These are phyloP conservation scores for Peronospora destructor DNA, from an alignment of 352 stramenopile genomes.

Conservation along the genomic window DNA sequence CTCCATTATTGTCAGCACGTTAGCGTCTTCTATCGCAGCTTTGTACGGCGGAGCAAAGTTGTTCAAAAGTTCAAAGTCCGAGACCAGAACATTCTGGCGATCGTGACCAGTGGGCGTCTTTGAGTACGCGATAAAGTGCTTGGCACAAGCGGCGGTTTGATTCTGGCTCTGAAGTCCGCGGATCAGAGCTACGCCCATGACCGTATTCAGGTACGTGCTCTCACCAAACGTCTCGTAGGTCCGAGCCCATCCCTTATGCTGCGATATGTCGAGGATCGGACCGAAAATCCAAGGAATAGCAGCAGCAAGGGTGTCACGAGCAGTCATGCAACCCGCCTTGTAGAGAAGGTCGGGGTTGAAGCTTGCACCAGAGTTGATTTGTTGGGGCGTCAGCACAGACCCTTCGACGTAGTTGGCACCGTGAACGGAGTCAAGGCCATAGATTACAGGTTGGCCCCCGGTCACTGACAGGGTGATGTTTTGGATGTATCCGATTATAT, in stretches of 20 bases:
- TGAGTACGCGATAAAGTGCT: slow-evolving; percentile 82
- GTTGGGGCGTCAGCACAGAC: slow-evolving; percentile 73
- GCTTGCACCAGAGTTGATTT: slow-evolving; percentile 81
- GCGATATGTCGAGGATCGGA: slow-evolving; percentile 74
- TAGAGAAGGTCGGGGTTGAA: slow-evolving; percentile 77
- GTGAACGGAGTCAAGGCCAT: slow-evolving; percentile 85
- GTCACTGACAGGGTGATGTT: slow-evolving; percentile 44
- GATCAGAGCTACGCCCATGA: slow-evolving; percentile 62
- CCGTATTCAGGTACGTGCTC: slow-evolving; percentile 72
- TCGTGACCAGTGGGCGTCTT: slow-evolving; percentile 45
- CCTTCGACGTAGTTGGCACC: slow-evolving; percentile 80
- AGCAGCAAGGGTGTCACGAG: slow-evolving; percentile 71
- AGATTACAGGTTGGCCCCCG: slow-evolving; percentile 44
- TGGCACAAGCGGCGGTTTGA: slow-evolving; percentile 69
- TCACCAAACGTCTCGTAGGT: slow-evolving; percentile 91
- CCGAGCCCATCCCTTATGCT: slow-evolving; percentile 75
- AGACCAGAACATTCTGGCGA: slow-evolving; percentile 7
- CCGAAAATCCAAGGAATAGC: slow-evolving; percentile 86
- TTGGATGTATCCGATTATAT: slow-evolving; percentile 64
- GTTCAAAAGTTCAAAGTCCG: slow-evolving; percentile 59
- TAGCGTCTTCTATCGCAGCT: slow-evolving; percentile 55
- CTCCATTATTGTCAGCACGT: slow-evolving; percentile 82
- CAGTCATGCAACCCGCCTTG: slow-evolving; percentile 51
- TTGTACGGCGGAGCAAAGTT: slow-evolving; percentile 73
- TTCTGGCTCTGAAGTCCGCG: slow-evolving; percentile 65